These are phyloP conservation scores for Sarocladium oryzae DNA, from an alignment of 2,329 filamentous ascomycete species.

Conservation along the genomic window DNA sequence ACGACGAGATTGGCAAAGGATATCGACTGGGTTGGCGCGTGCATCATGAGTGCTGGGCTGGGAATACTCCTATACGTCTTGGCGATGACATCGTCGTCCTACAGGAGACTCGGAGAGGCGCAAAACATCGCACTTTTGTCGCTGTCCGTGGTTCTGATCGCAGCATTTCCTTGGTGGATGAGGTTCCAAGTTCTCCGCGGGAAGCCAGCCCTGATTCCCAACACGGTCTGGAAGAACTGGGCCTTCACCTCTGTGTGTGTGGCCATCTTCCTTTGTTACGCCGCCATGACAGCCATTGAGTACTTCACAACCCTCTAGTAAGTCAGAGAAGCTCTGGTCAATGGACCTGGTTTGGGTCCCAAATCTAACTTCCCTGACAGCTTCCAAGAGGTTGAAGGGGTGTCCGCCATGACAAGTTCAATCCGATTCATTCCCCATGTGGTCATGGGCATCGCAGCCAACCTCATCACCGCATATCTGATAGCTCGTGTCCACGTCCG, in stretches of 20 bases:
- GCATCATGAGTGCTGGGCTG: conserved; percentile 36
- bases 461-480: conserved; percentile 36
- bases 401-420: conserved; percentile 39
- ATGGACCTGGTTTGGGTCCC: too few relatives aligned
- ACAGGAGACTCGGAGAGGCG: conserved; percentile 31
- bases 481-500: conserved; percentile 31
- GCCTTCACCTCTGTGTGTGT: conserved; percentile 50
- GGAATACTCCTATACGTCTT: conserved; percentile 46
- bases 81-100: conserved; percentile 33
- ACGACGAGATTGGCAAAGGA: conserved; percentile 25
- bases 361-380: conserved; percentile 19
- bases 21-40: conserved; percentile 48
- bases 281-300: conserved; percentile 39
- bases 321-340: too few relatives aligned
- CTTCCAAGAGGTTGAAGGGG: conserved; percentile 41
- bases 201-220: conserved; percentile 52
- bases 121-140: conserved; percentile 38
- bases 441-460: conserved; percentile 34
- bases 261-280: conserved; percentile 40
- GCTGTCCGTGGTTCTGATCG: conserved; percentile 35
- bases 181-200: conserved; percentile 37
- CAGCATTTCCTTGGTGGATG: conserved; percentile 49
- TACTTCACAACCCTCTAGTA: conserved; percentile 42
- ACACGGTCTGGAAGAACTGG: conserved; percentile 49
- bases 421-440: conserved; percentile 41